Base-by-base conservation (phyloP, 441 rosid species). In the Omphalea diandra region DNA sequence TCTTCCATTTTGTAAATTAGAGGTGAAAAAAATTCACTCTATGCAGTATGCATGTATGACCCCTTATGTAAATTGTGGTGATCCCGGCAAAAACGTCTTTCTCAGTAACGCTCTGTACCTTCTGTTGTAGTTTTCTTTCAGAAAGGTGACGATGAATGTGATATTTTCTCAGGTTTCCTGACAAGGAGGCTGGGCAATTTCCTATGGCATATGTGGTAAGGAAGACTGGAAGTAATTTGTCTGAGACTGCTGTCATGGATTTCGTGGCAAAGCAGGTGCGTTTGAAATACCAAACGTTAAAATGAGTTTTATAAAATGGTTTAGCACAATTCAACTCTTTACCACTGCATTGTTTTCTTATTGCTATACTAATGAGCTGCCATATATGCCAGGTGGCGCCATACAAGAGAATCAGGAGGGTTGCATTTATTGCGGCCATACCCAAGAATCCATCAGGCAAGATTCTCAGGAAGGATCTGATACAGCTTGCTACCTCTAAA, bases 361-460 rank as follows among this genome's bases (percentile, higher is more conserved):
- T 61, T 49, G 9, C 9, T 29, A 5, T 44, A 17, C 6, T 40
- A 5, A 36, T 7, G 14, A 41, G 38, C 65, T 60, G 15, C 38
- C 49, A 38, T 65, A 0, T 9, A 22, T 73, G 43, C 77, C 77
- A 90, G 97, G 97, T 92, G 57, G 88, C 96, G 1, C 94, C 97
- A 0, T 94, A 91, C 79, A 94, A 95, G 82, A 87, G 83, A 79
- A 79, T 95, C 18, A 81, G 97, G 38, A 86, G 84, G 79, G 90
- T 95, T 53, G 74, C 90, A 7, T 92, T 88, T 75, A 61, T 92
- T 18, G 75, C 73, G 57, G 84, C 93, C 18, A 81, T 92, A 61
- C 97, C 97, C n/a, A 95, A 88, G 83, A 95, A 88, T 73, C 86
- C 91, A 2, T 93, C 98, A 0, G 97, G 99, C 66, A 95, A 93